phyloP scores from a whole-genome alignment of 805 yeast genomes.

The Cyberlindnera americana region DNA sequence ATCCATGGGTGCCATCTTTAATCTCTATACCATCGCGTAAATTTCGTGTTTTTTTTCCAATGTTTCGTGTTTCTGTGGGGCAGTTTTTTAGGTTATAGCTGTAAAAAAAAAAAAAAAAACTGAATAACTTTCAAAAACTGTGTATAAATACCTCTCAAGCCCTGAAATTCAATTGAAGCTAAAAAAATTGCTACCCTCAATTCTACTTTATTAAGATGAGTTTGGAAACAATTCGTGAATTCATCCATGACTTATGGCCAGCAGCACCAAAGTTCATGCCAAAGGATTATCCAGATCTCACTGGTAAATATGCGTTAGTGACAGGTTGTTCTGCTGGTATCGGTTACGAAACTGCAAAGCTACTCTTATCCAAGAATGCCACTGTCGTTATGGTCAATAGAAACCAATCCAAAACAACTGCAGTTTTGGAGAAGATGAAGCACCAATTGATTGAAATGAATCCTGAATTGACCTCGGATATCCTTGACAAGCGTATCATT shows the following conservation, averaged over 20 bases:
- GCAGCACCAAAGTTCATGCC: conserved; percentile 27
- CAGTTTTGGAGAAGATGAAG: conserved; percentile 28
- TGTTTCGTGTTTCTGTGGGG: too few relatives aligned
- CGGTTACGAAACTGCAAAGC: conserved; percentile 32
- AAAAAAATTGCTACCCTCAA: too few relatives aligned
- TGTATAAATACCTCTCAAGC: too few relatives aligned
- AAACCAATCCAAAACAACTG: conserved; percentile 30
- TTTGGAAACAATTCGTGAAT: conserved; percentile 6
- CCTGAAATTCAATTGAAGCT: too few relatives aligned
- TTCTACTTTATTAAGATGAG: too few relatives aligned
- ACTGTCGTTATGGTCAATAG: conserved; percentile 38
- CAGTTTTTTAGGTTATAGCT: too few relatives aligned
- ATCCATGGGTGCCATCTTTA: too few relatives aligned
- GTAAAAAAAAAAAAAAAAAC: too few relatives aligned
- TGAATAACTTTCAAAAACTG: too few relatives aligned
- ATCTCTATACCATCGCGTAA: too few relatives aligned
- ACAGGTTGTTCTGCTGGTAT: conserved; percentile 36
- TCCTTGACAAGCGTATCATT: conserved; percentile 22
- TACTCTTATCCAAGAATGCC: conserved; percentile 32
- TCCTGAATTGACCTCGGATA: conserved; percentile 7
- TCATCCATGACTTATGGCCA: conserved; percentile 16
- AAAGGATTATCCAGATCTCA: conserved; percentile 30
- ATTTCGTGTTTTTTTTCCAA: too few relatives aligned
- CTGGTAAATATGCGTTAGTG: conserved; percentile 25
- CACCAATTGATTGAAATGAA: conserved; percentile 21